Base-by-base conservation (phyloP, 2,329 filamentous ascomycete genomes). In the Xenosphaeropsis pyriputrescens region DNA sequence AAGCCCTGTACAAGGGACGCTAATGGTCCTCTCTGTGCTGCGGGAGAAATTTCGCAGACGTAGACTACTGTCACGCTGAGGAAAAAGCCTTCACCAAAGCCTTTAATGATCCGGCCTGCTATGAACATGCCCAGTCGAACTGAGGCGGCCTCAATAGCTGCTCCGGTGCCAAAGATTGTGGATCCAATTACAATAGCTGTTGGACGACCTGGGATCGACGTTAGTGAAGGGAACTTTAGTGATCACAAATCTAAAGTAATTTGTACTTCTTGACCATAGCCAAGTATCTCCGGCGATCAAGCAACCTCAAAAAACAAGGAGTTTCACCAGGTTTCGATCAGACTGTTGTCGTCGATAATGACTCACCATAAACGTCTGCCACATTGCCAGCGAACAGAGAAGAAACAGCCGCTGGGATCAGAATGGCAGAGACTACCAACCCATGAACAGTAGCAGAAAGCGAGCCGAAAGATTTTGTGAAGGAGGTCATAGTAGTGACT, bases 41-140 rank as follows among this genome's bases (percentile, higher is more conserved):
- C 56, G 0, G 72, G 73, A 1, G 72, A 67, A 13, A 79, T 72
- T 50, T 79, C 75, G 40, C 68, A 69, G 18, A 78, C 70, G 43
- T 77, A 73, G 48, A 76, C 70, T 8, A 63, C 59, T 17, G 71
- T 51, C n/a, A 62, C 72, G n/a, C 65, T 64, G 4, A 79, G 47
- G 45, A 65, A 76, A 1, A 75, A 49, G 0, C 74, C 72, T 45
- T 77, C 65, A 0, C 75, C 75, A 9, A 76, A 47, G 0, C 75
- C 74, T n/a, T 61, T 65, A 4, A 79, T 46, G 0, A 61, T 59
- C 2, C 75, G 58, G 1, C 75, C 75, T 3, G 61, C 55, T 26
- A 77, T 55, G 32, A 79, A 68, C 55, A 72, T 66, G 0, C 56
- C 56, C 1, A 78, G 49, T 6, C 56, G 51, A 2, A 57, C 47